Conservation (phyloP, 768 basidiomycete genomes). For the Lentinula aciculospora region DNA sequence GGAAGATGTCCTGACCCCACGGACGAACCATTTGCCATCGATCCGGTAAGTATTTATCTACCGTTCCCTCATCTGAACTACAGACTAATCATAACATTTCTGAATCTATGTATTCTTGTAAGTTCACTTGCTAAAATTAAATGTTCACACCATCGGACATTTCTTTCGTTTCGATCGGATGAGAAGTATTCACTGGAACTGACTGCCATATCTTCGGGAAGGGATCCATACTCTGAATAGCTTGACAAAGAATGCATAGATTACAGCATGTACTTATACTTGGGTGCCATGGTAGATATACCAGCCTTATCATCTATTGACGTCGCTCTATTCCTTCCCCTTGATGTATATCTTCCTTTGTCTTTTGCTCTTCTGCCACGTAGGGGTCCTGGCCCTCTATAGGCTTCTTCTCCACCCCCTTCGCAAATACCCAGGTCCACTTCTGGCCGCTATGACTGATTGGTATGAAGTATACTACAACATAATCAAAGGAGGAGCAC, state of each 20-base stretch:
- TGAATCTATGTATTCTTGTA: no score
- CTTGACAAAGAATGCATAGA: no score
- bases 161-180: background rate
- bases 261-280: background rate
- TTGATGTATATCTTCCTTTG: background rate
- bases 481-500: constrained; percentile 18
- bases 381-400: constrained; percentile 2
- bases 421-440: constrained; percentile 22
- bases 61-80: no score
- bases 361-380: background rate
- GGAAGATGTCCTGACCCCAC: no score
- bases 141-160: no score
- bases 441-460: constrained; percentile 19
- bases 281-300: background rate
- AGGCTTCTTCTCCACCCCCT: constrained; percentile 22
- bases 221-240: no score
- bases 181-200: background rate
- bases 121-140: no score
- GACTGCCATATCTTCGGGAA: no score
- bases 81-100: no score
- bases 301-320: background rate
- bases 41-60: no score
- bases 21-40: no score
- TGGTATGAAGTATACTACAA: constrained; percentile 23
- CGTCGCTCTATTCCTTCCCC: background rate